Evolutionary conservation across 208 protist genomes (phyloP), one percentile per base, ranked within the genome.

Genomic region (Willaertia magna): DNA sequence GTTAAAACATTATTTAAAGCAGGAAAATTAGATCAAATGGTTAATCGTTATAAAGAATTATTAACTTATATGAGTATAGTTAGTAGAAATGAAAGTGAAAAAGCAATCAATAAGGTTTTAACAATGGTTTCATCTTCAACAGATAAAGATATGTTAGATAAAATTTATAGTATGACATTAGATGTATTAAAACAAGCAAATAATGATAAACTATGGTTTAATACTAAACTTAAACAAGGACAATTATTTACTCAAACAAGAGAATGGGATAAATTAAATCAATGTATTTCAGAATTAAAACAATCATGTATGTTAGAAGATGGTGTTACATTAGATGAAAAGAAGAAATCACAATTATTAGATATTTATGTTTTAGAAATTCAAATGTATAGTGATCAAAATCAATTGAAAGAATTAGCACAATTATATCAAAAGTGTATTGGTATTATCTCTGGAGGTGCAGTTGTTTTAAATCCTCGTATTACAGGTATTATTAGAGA

Each of bases 401-500:
- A 81, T 30, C n/a, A 81, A 51, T 43, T 81, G 12, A 81, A 81
- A 43, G 51, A 81, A 18, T n/a, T 81, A n/a, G 76, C 40, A 22
- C n/a, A 51, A 81, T n/a, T 81, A 6, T 81, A 81, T 40, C 18
- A 81, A 51, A 51, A n/a, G 26, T 81, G 76, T 51, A 81, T 51
- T 39, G 20, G 55, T 67, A 67, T 40, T 11, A 30, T 81, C 11
- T 81, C 76, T 6, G 18, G n/a, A 46, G 47, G 47, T 55, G 78
- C 78, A 9, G 78, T 83, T 1, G 78, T 83, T 4, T 55, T 83
- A 12, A 83, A 83, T 83, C 78, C 78, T 47, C 20, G 46, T 30
- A 42, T 55, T 42, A 83, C 43, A 26, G 78, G 78, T 83, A 93
- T 96, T 74, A 97, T 98, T 39, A 88, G 93, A 86, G 94, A 98